Evolutionary conservation across 441 rosid genomes (phyloP).

Genomic region (Erodium trifolium): DNA sequence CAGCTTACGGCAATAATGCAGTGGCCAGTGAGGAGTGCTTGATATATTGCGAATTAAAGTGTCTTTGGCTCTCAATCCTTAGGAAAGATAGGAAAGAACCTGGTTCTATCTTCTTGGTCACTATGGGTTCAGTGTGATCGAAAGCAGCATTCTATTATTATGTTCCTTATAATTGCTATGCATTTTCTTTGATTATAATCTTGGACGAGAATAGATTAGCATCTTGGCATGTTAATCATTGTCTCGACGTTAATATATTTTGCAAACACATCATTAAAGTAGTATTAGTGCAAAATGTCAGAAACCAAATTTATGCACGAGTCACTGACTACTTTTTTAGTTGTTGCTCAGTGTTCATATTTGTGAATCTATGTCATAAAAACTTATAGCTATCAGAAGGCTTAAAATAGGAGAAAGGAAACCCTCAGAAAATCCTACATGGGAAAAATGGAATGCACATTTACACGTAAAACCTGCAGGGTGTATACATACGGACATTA

Average conservation of each 20-base stretch:
- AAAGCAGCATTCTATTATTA: too few relatives aligned
- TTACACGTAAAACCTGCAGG: too few relatives aligned
- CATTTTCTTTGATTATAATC: background rate
- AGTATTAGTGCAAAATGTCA: background rate
- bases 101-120: conserved; percentile 25
- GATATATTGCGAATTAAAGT: conserved; percentile 20
- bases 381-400: background rate
- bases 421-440: background rate
- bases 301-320: background rate
- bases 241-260: background rate
- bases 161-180: background rate
- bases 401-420: background rate
- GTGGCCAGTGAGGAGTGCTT: conserved; percentile 18
- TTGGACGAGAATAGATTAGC: background rate
- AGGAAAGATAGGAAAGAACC: conserved; percentile 27
- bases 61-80: conserved; percentile 15
- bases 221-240: conserved; percentile 1
- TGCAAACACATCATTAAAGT: background rate
- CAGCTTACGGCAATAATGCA: conserved; percentile 9
- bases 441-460: conserved; percentile 1
- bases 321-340: background rate
- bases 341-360: background rate
- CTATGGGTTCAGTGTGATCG: too few relatives aligned
- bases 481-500: too few relatives aligned
- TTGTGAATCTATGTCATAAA: background rate